Evolutionary conservation across 73 alveolate species (phyloP), one percentile per base, ranked within the genome.

Genomic region (Tetrahymena borealis): DNA sequence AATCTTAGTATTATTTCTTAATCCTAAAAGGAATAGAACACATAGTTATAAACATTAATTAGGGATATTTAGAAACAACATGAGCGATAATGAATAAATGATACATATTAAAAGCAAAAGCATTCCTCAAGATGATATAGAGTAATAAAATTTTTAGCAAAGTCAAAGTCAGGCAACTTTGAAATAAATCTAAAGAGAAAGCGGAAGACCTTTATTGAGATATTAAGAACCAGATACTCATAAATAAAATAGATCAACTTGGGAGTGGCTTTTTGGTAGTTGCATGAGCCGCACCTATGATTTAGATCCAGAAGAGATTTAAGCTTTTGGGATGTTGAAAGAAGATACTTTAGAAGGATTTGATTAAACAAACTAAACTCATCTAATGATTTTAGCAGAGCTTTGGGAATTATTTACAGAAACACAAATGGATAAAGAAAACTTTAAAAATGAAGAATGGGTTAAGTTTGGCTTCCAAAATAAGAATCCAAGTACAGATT

Each of bases 391-490:
- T 7, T 60, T 60, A 60, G 38, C 85, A 2, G 85, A 60, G 13
- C 85, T 60, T 60, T 60, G 85, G 85, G 85, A 60, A 60, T n/a
- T 60, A 60, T 16, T 60, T 16, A 60, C 85, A 4, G 85, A 60
- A 60, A 93, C 95, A 85, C 93, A 79, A 18, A 85, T 36, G 78
- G 95, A 93, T 38, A 40, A 38, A 40, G 78, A 39, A 85, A 41
- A 79, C 28, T 39, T 78, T 32, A 93, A 90, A 93, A 79, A 93
- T 90, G 78, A 39, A 90, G 91, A 94, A 77, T 96, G 98, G 98
- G 94, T 94, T 91, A 94, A 93, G 90, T 91, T 95, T 78, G 98
- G 98, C n/a, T 96, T 96, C 90, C 95, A 96, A 60, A 91, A 96
- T 31, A 90, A 91, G 13, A 95, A 96, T 38, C 98, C 98, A 28